phyloP scores from a whole-genome alignment of 2,329 filamentous ascomycete genomes.

The Chaetomiaceae sp. region DNA sequence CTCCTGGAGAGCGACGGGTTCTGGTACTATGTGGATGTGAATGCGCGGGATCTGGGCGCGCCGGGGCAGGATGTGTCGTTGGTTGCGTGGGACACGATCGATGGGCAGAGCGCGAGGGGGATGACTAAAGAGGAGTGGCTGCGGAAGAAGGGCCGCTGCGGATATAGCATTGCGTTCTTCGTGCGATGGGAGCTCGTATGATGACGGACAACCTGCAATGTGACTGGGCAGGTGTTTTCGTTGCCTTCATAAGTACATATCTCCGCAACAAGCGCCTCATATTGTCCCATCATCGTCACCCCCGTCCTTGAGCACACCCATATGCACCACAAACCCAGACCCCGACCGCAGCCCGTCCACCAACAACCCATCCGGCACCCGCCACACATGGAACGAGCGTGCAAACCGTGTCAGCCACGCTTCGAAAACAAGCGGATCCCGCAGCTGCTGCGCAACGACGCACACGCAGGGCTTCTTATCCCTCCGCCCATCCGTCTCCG shows the following conservation, averaged over 20 bases:
- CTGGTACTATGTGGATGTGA: slow-evolving; percentile 76
- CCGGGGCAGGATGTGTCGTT: slow-evolving; percentile 64
- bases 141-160: slow-evolving; percentile 37
- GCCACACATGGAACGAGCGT: slow-evolving; percentile 65
- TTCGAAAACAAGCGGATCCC: slow-evolving; percentile 79
- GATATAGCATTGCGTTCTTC: slow-evolving; percentile 41
- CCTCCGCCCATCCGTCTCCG: slow-evolving; percentile 9
- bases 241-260: background rate
- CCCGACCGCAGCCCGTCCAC: slow-evolving; percentile 52
- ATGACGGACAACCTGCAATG: background rate
- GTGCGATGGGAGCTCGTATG: slow-evolving; percentile 44
- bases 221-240: background rate
- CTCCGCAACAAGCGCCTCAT: background rate
- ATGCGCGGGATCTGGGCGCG: slow-evolving; percentile 56
- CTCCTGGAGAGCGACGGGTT: slow-evolving; percentile 72
- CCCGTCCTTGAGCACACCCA: slow-evolving; percentile 54
- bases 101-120: slow-evolving; percentile 42
- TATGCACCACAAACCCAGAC: slow-evolving; percentile 75
- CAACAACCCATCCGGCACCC: slow-evolving; percentile 60
- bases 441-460: slow-evolving; percentile 81
- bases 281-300: background rate
- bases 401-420: slow-evolving; percentile 68
- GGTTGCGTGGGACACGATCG: slow-evolving; percentile 48
- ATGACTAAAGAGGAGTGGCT: slow-evolving; percentile 43
- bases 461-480: slow-evolving; percentile 55